A percentile compares a stretch with the other conserved stretches of the same genome.
Conservation (phyloP, 2,329 filamentous ascomycete species). For the Colletotrichum musae region DNA sequence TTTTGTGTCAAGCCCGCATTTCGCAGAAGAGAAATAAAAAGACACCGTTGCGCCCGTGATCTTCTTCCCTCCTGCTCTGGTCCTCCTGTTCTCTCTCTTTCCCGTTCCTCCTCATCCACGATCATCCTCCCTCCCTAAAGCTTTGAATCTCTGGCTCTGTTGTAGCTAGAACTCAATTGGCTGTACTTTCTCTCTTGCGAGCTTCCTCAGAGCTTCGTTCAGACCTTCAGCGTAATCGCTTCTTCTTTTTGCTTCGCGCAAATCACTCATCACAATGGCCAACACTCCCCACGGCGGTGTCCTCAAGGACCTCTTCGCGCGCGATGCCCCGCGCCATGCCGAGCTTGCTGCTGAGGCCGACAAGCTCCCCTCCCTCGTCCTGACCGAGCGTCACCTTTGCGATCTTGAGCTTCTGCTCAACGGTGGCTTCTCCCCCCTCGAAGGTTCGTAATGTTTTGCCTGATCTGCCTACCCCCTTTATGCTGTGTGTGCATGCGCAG, state of each 20-base stretch:
- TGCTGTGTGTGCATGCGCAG: background rate
- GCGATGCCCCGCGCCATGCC: slow-evolving; percentile 86
- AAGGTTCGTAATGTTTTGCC: slow-evolving; percentile 74
- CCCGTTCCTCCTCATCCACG: slow-evolving; percentile 11
- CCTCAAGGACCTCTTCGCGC: slow-evolving; percentile 97
- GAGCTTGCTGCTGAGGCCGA: slow-evolving; percentile 89
- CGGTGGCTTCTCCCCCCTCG: slow-evolving; percentile 96
- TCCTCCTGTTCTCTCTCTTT: slow-evolving; percentile 7
- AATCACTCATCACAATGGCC: slow-evolving; percentile 66
- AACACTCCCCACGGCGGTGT: slow-evolving; percentile 88
- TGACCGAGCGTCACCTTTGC: slow-evolving; percentile 95
- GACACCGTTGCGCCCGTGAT: slow-evolving; percentile 34
- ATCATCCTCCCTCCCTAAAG: slow-evolving; percentile 8
- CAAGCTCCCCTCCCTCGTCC: slow-evolving; percentile 84
- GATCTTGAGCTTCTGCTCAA: slow-evolving; percentile 98
- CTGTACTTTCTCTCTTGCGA: slow-evolving; percentile 16
- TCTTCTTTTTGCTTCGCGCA: background rate
- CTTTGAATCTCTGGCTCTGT: slow-evolving; percentile 4
- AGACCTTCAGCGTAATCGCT: background rate
- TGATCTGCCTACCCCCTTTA: background rate
- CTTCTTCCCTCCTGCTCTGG: slow-evolving; percentile 13
- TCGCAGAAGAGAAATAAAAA: slow-evolving; percentile 36
- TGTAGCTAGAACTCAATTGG: slow-evolving; percentile 31
- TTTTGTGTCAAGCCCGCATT: slow-evolving; percentile 30
- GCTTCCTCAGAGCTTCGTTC: slow-evolving; percentile 15